Evolutionary conservation across 2,329 filamentous ascomycete genomes (phyloP), one percentile per base, ranked within the genome.

Genomic region (Aspergillus clavatus): DNA sequence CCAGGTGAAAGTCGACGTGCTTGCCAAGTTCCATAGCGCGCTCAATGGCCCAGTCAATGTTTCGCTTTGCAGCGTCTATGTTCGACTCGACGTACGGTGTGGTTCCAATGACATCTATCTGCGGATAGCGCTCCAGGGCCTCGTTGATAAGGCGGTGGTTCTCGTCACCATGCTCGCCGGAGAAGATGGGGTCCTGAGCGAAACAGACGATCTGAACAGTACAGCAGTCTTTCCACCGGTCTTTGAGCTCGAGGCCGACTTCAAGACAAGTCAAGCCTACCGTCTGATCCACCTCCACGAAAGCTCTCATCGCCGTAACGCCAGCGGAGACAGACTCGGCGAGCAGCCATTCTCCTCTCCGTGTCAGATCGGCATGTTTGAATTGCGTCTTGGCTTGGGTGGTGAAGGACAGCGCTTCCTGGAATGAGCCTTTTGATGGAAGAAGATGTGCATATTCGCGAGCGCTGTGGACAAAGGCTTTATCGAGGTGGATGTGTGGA

Each of bases 401-500:
- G 2, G 80, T 84, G 43, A 80, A 64, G 12, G 67, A 57, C 59
- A 87, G 73, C 5, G 85, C 85, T 66, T 88, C 84, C 1, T 69
- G 60, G 61, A 88, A 87, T 26, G 79, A 75, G 33, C 85, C 84
- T 1, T 52, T 52, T 2, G 72, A 60, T 12, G 84, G 80, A 29
- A 79, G 72, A 11, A 86, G 70, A 53, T 84, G 76, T 2, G 73
- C 68, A 63, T 82, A 86, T 46, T 61, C 45, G 7, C 57, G 50
- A n/a, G 52, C 45, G 46, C 59, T 67, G 48, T 70, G 61, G 10
- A 73, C 54, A 50, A 67, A 71, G 22, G 67, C 63, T 54, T 72
- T 73, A 49, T 88, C 85, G 22, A 88, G 72, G 58, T 88, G 85
- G 40, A 88, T 79, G 53, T 88, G 84, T 6, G 84, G 83, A 58